A percentile compares a stretch with the other conserved stretches of the same genome.
phyloP scores from a whole-genome alignment of 805 yeast genomes.

The Yarrowia keelungensis region DNA sequence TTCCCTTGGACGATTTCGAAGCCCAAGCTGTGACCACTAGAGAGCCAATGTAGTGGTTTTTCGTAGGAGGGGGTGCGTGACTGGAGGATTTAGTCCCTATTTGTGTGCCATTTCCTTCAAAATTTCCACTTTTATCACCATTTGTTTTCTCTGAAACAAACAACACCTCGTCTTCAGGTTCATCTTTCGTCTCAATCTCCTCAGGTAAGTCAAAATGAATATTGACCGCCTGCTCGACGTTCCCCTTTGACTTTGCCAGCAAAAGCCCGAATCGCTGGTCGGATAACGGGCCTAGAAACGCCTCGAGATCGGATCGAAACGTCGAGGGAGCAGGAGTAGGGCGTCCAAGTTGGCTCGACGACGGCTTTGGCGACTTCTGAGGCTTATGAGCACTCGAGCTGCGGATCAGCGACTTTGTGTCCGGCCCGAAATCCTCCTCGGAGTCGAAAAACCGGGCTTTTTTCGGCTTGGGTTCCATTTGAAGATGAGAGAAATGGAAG shows the following conservation, averaged over 20 bases:
- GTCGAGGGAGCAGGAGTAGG: neutral
- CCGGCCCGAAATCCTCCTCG: slow-evolving; percentile 31
- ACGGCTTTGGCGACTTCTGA: neutral
- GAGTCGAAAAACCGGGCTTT: slow-evolving; percentile 41
- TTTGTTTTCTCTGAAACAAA: neutral
- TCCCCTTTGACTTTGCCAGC: slow-evolving; percentile 42
- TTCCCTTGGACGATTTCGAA: slow-evolving; percentile 33
- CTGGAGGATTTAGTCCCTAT: too few relatives aligned
- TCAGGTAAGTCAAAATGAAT: slow-evolving; percentile 44
- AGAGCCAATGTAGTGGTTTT: slow-evolving; percentile 12
- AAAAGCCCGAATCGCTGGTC: slow-evolving; percentile 42
- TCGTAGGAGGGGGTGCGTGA: neutral
- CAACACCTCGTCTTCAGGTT: neutral
- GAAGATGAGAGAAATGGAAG: neutral
- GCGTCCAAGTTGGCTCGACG: neutral
- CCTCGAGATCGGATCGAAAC: slow-evolving; percentile 44
- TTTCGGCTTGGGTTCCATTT: slow-evolving; percentile 36
- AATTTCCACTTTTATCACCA: neutral
- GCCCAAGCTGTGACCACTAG: slow-evolving; percentile 41
- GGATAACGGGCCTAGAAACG: slow-evolving; percentile 46
- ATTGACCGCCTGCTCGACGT: slow-evolving; percentile 47
- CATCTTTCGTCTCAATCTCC: neutral
- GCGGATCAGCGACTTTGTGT: slow-evolving; percentile 1
- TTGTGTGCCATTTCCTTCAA: too few relatives aligned
- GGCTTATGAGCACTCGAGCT: neutral